These are phyloP conservation scores for Catharanthus roseus DNA, from an alignment of 257 asterid genomes.

Conservation along the genomic window DNA sequence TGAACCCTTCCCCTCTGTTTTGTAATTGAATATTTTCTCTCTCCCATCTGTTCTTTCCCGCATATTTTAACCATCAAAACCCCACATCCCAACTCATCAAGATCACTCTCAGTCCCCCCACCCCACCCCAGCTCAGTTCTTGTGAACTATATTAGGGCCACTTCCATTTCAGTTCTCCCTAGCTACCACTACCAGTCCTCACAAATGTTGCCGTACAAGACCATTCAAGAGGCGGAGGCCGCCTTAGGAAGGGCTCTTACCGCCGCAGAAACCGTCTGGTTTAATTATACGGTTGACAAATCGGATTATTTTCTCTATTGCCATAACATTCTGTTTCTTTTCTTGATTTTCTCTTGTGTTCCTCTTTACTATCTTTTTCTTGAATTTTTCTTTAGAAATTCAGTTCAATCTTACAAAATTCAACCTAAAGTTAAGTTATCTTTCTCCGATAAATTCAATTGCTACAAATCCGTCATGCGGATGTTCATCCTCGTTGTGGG, in stretches of 20 bases:
- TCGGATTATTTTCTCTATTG: constrained; percentile 87
- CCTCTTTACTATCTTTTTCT: constrained; percentile 69
- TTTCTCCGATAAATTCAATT: constrained; percentile 45
- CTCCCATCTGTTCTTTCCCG: constrained; percentile 18
- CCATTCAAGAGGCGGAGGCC: constrained; percentile 67
- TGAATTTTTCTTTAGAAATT: constrained; percentile 38
- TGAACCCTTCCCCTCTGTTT: too few relatives aligned
- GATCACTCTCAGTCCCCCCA: neutral
- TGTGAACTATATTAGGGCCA: neutral
- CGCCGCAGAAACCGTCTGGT: constrained; percentile 68
- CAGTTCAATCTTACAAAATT: constrained; percentile 49
- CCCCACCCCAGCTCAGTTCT: neutral
- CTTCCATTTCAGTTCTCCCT: neutral
- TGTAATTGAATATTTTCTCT: too few relatives aligned
- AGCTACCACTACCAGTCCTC: neutral
- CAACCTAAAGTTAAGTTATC: constrained; percentile 78
- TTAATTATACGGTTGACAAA: constrained; percentile 74
- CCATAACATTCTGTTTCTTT: constrained; percentile 82
- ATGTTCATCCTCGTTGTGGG: constrained; percentile 81
- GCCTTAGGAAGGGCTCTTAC: constrained; percentile 73
- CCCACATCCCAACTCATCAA: neutral
- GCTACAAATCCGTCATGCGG: constrained; percentile 89
- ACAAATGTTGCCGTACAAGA: constrained; percentile 77
- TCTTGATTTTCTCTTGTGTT: constrained; percentile 63
- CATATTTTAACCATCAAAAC: constrained; percentile 16